phyloP scores from a whole-genome alignment of 495 filamentous ascomycete genomes.

The Tuber calosporum region DNA sequence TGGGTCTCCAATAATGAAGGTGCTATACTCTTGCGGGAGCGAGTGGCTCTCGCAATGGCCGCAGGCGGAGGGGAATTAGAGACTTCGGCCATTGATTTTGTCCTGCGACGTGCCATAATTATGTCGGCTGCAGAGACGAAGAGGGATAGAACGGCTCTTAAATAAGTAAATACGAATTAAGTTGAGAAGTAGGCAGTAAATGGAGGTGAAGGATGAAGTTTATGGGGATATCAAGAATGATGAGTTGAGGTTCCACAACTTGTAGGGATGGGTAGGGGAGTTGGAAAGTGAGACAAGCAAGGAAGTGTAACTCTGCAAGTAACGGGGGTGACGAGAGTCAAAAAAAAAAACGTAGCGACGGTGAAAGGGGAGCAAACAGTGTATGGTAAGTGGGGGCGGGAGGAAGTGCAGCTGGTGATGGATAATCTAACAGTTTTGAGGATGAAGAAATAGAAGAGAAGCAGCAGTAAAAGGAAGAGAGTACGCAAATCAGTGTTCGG shows the following conservation, averaged over 20 bases:
- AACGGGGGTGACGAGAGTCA: neutral
- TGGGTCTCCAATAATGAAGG: neutral
- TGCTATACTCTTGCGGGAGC: neutral
- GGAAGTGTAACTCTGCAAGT: conserved; percentile 4
- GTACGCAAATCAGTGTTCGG: neutral
- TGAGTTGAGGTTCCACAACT: conserved; percentile 3
- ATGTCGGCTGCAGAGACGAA: neutral
- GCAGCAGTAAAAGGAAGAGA: neutral
- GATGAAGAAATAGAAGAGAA: neutral
- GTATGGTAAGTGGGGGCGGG: neutral
- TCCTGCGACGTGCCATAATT: conserved; percentile 1
- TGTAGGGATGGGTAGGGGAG: conserved; percentile 1
- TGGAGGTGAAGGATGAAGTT: neutral
- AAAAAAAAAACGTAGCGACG: neutral
- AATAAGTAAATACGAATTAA: neutral
- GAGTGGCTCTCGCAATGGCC: neutral
- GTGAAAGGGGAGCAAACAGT: neutral
- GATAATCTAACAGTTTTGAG: neutral
- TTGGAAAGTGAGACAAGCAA: conserved; percentile 1
- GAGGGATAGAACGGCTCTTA: neutral
- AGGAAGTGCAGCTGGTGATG: neutral
- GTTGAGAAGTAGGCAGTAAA: neutral
- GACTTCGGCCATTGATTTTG: conserved; percentile 1
- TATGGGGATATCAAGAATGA: conserved; percentile 1
- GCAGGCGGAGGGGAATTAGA: neutral